These are phyloP conservation scores for Rhinocladiella mackenziei DNA, from an alignment of 2,329 filamentous ascomycete species.

Conservation along the genomic window DNA sequence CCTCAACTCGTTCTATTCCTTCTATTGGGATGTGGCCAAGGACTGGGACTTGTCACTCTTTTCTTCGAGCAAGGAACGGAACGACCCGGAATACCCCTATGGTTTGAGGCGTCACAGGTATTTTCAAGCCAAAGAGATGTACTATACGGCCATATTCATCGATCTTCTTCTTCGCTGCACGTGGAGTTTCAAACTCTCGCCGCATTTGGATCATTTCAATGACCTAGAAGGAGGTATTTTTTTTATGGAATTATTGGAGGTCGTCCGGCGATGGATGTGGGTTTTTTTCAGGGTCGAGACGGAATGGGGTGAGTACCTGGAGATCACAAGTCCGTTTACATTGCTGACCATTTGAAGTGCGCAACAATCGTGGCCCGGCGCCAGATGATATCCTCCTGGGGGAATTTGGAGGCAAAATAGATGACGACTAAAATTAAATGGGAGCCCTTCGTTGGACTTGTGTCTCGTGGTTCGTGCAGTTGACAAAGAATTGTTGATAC, in stretches of 20 bases:
- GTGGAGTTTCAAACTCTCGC: conserved; percentile 83
- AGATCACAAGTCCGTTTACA: conserved; percentile 24
- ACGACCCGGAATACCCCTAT: conserved; percentile 64
- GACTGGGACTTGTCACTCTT: conserved; percentile 95
- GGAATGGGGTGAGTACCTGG: conserved; percentile 70
- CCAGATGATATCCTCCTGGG: conserved; percentile 71
- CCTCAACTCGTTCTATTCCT: conserved; percentile 87
- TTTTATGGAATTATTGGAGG: conserved; percentile 78
- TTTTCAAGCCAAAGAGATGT: conserved; percentile 68
- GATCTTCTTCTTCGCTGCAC: conserved; percentile 82
- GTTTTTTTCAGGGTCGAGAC: conserved; percentile 94
- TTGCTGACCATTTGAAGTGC: conserved; percentile 39
- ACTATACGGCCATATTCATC: conserved; percentile 74
- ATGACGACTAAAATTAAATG: conserved; percentile 54
- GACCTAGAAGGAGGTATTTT: conserved; percentile 89
- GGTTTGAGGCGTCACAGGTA: conserved; percentile 71
- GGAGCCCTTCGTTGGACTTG: no score
- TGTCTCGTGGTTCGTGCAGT: no score
- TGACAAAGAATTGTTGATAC: no score
- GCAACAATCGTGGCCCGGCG: conserved; percentile 52
- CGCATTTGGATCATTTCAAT: conserved; percentile 75
- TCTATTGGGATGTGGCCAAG: conserved; percentile 95
- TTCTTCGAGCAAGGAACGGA: conserved; percentile 54
- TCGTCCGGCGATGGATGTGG: conserved; percentile 89
- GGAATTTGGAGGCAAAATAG: conserved; percentile 64